Percentiles rank a stretch among this genome's conserved stretches.
phyloP scores from a whole-genome alignment of 2,329 filamentous ascomycete species.

The Myriosclerotinia curreyana region DNA sequence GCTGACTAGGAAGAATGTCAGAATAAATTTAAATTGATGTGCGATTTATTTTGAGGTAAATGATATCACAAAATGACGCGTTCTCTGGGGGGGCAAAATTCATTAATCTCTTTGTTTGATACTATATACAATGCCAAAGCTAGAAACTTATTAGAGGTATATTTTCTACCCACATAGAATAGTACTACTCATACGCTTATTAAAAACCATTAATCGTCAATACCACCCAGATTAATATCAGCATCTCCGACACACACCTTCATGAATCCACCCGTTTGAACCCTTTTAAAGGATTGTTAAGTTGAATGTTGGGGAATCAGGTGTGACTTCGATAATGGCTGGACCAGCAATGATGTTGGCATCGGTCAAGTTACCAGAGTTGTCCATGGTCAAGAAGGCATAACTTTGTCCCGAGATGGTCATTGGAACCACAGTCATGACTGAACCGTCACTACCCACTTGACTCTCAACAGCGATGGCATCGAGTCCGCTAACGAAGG shows the following conservation, averaged over 20 bases:
- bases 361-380: slow-evolving; percentile 40
- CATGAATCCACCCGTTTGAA: background rate
- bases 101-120: background rate
- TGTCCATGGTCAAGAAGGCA: slow-evolving; percentile 43
- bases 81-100: background rate
- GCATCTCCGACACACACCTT: too few species aligned
- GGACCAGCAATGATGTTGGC: slow-evolving; percentile 43
- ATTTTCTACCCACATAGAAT: background rate
- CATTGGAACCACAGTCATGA: slow-evolving; percentile 37
- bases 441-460: slow-evolving; percentile 33
- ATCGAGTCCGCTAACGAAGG: slow-evolving; percentile 39
- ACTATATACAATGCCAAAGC: background rate
- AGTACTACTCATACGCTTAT: background rate
- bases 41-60: too few species aligned
- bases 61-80: too few species aligned
- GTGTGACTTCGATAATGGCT: slow-evolving; percentile 40
- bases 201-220: background rate
- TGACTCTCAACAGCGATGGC: slow-evolving; percentile 40
- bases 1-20: too few species aligned
- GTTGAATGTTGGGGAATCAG: slow-evolving; percentile 33
- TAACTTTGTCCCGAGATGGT: slow-evolving; percentile 43
- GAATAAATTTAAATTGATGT: too few species aligned
- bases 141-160: background rate
- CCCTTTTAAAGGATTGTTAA: slow-evolving; percentile 26
- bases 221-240: background rate